These are phyloP conservation scores for Cutaneotrichosporon cutaneum DNA, from an alignment of 1,284 basidiomycete genomes.

Conservation along the genomic window DNA sequence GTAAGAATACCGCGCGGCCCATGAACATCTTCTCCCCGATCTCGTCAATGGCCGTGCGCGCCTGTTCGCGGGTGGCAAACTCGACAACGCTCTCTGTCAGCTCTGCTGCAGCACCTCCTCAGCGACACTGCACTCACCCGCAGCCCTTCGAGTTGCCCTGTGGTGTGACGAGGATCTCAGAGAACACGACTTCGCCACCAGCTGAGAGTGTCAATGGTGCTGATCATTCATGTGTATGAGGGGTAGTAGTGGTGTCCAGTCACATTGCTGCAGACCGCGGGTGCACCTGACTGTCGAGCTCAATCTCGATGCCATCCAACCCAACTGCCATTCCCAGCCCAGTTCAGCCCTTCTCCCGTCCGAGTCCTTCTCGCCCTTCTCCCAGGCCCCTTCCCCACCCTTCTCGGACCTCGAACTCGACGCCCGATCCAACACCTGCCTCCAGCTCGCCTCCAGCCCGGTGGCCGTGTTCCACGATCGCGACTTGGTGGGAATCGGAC, in stretches of 20 bases:
- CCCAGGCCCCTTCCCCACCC: not conserved
- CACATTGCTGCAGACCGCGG: not conserved
- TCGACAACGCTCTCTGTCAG: constrained; percentile 74
- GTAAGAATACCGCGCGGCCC: constrained; percentile 90
- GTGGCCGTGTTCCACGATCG: not conserved
- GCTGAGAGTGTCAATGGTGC: constrained; percentile 57
- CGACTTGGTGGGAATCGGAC: not conserved
- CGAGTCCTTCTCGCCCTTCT: constrained; percentile 5
- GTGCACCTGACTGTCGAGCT: not conserved
- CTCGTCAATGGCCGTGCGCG: constrained; percentile 79
- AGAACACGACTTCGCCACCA: constrained; percentile 91
- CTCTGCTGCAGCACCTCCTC: not conserved
- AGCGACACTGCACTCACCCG: constrained; percentile 65
- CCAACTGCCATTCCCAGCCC: constrained; percentile 10
- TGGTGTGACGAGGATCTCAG: constrained; percentile 95
- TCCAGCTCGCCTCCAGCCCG: constrained; percentile 1
- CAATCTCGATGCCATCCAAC: constrained; percentile 9
- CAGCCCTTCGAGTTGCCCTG: constrained; percentile 97
- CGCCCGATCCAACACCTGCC: not conserved
- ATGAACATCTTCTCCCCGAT: constrained; percentile 82
- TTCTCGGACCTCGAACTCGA: not conserved
- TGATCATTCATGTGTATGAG: constrained; percentile 11
- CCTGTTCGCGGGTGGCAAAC: constrained; percentile 77
- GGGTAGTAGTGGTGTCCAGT: not conserved
- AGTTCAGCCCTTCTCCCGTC: constrained; percentile 2